Evolutionary conservation across 768 basidiomycete genomes (phyloP), one percentile per base, ranked within the genome.

Genomic region (Boletus subparvulus): DNA sequence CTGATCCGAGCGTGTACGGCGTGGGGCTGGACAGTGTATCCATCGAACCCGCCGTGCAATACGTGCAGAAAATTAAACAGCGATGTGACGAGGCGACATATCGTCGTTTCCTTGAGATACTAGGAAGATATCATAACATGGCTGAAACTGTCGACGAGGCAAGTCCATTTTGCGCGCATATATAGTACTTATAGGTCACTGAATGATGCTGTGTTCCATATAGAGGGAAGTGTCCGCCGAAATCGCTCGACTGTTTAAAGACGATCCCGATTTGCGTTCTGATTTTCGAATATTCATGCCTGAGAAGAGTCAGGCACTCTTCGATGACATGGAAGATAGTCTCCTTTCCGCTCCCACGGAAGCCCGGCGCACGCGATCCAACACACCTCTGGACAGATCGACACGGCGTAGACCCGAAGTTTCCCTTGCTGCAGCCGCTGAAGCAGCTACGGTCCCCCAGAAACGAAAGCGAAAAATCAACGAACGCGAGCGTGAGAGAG

Each of bases 31-130:
- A 78, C 43, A 77, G 68, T 10, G 78, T 76, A 59, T 75, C 83
- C 24, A 83, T 89, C 41, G 83, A 86, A 62, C 87, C 85, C 17
- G 97, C 97, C 0, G 87, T 98, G 54, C 86, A 92, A 65, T 98
- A 96, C 63, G 94, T 99, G 33, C 94, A 95, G 74, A 94, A 94
- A 75, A 97, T 98, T 73, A 98, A 97, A 72, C 87, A 89, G 56
- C 86, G 94, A 16, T 97, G 92, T 73, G 91, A 96, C 59, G 83
- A 92, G 0, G 92, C 94, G 16, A 94, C 90, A 6, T 93, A 92
- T 61, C 82, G 83, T 52, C 82, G 85, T 61, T 93, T 93, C 65
- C 72, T 92, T 26, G 88, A 89, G 63, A 87, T 92, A 51, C 73
- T 94, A 3, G 83, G 85, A 9, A 75, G 80, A 42, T 84, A 86